Conservation (phyloP, 2,329 filamentous ascomycete species). For the Paracoccidioides brasiliensis region DNA sequence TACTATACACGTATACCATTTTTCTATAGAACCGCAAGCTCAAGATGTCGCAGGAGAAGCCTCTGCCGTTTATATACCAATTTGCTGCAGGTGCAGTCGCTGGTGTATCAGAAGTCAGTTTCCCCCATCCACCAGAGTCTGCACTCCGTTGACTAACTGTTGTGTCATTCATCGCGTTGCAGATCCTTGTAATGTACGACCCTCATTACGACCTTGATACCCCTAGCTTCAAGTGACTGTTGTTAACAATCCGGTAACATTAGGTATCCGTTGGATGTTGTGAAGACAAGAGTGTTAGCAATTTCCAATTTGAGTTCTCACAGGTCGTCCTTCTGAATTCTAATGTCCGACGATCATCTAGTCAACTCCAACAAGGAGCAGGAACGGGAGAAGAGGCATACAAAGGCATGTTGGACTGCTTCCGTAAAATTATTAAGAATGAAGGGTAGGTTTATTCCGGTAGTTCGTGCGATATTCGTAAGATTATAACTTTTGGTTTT, state of each 20-base stretch:
- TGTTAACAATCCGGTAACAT: conserved; percentile 3
- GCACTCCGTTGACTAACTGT: conserved; percentile 11
- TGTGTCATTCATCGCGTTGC: conserved; percentile 12
- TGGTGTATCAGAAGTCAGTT: conserved; percentile 84
- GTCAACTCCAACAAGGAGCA: conserved; percentile 72
- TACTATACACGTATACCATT: background rate
- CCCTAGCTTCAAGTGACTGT: background rate
- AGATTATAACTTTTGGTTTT: conserved; percentile 1
- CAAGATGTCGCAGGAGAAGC: conserved; percentile 51
- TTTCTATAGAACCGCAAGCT: background rate
- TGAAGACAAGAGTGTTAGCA: conserved; percentile 90
- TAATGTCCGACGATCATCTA: conserved; percentile 25
- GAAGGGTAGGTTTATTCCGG: conserved; percentile 56
- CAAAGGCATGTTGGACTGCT: conserved; percentile 96
- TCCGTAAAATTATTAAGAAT: conserved; percentile 89
- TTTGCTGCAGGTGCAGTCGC: conserved; percentile 93
- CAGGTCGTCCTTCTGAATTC: background rate
- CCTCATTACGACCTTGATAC: background rate
- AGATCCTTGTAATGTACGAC: conserved; percentile 79
- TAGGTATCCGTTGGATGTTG: conserved; percentile 97
- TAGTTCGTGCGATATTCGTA: background rate
- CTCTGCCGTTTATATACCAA: conserved; percentile 85
- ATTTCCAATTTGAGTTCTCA: conserved; percentile 6
- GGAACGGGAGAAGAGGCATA: conserved; percentile 68
- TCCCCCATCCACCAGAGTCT: background rate